A percentile compares a stretch with the other conserved stretches of the same genome.
Conservation (phyloP, 495 filamentous ascomycete genomes). For the Hyaloscypha variabilis region DNA sequence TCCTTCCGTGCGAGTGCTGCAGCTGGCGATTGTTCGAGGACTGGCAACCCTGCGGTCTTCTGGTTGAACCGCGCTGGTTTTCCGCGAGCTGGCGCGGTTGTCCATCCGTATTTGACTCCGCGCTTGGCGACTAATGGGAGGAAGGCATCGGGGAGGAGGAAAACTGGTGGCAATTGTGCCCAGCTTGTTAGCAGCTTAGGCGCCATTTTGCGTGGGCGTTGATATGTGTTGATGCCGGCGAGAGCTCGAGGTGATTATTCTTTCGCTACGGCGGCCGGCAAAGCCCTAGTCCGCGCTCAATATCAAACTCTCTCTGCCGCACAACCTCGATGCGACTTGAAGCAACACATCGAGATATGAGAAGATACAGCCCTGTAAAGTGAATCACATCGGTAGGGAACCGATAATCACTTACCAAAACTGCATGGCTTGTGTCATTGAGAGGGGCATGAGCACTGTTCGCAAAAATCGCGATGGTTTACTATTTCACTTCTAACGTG, state of each 20-base stretch:
- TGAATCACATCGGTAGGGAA: neutral
- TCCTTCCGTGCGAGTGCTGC: conserved; percentile 82
- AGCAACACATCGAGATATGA: neutral
- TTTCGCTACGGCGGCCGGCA: conserved; percentile 25
- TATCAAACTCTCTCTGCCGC: conserved; percentile 26
- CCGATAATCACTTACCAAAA: neutral
- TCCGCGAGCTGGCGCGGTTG: conserved; percentile 41
- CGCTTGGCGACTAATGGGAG: conserved; percentile 49
- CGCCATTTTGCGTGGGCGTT: conserved; percentile 46
- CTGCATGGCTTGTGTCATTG: no score
- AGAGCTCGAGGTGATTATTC: conserved; percentile 14
- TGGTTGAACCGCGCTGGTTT: conserved; percentile 53
- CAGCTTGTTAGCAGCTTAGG: conserved; percentile 55
- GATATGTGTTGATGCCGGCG: neutral
- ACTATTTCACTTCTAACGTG: conserved; percentile 88
- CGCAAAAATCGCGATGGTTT: conserved; percentile 69
- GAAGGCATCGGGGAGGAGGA: conserved; percentile 42
- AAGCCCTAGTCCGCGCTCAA: conserved; percentile 22
- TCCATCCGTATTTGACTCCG: conserved; percentile 58
- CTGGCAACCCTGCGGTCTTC: conserved; percentile 47
- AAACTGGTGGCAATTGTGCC: conserved; percentile 38
- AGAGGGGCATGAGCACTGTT: no score
- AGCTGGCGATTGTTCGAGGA: conserved; percentile 70
- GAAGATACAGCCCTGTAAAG: neutral
- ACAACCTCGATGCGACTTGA: neutral